phyloP scores from a whole-genome alignment of 495 filamentous ascomycete genomes.

The Mytilinidion resinicola region DNA sequence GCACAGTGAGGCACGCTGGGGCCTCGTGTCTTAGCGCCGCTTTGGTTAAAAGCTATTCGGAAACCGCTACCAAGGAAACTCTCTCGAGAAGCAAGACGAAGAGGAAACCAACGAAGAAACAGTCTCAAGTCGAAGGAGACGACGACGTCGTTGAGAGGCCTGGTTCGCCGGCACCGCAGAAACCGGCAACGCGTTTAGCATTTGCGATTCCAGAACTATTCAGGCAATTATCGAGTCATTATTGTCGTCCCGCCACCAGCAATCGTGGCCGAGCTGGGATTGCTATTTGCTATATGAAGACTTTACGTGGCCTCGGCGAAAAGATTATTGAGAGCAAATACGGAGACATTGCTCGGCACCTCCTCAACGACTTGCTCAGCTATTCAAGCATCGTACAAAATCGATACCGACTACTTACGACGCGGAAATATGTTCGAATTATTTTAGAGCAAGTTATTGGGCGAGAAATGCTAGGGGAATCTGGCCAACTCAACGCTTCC shows the following conservation, averaged over 20 bases:
- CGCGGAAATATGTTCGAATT: constrained; percentile 75
- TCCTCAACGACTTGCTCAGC: constrained; percentile 73
- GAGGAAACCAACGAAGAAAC: constrained; percentile 66
- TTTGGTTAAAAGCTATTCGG: constrained; percentile 74
- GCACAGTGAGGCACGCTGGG: constrained; percentile 74
- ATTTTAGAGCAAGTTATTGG: constrained; percentile 82
- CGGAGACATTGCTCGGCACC: constrained; percentile 67
- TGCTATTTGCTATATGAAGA: constrained; percentile 76
- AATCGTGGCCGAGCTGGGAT: constrained; percentile 78
- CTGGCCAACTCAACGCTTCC: constrained; percentile 75
- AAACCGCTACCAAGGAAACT: constrained; percentile 41
- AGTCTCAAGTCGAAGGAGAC: constrained; percentile 62
- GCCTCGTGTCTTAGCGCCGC: constrained; percentile 75
- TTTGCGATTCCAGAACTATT: constrained; percentile 76
- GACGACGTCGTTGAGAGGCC: constrained; percentile 69
- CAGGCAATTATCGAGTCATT: constrained; percentile 74
- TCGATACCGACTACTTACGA: constrained; percentile 79
- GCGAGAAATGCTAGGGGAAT: constrained; percentile 74
- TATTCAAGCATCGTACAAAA: constrained; percentile 71
- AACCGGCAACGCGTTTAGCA: constrained; percentile 57
- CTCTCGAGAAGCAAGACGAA: constrained; percentile 63
- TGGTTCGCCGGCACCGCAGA: constrained; percentile 66
- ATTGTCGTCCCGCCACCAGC: constrained; percentile 69
- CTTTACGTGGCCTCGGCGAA: constrained; percentile 67
- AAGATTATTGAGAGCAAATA: constrained; percentile 75